Evolutionary conservation across 805 yeast genomes (phyloP), one percentile per base, ranked within the genome.

Genomic region (Candida morakotiae): DNA sequence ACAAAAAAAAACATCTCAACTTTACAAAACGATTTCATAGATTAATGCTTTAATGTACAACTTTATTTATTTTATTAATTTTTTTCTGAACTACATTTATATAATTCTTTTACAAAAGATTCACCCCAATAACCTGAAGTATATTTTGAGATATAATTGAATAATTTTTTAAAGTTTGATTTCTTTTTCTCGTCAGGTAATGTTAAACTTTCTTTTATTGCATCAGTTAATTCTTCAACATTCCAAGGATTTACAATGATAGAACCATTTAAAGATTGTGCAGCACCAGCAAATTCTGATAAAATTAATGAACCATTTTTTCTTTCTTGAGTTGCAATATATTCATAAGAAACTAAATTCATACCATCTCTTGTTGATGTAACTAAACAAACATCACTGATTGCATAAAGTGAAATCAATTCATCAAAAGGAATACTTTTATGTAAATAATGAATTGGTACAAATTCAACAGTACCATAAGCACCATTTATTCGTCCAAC

Each of bases 271-370:
- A 93, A 69, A 1, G 95, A 84, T 64, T 93, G 99, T 1, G 98
- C 98, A n/a, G 98, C 98, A 34, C 99, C 99, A 0, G 98, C 93
- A 64, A 93, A 93, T 64, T 93, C 99, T 28, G 95, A 83, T 44
- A 93, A 60, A 34, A 93, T 85, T 48, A 93, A 70, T 3, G 88
- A 79, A 7, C 99, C 99, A 45, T 87, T 81, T 43, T 79, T 79
- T 32, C 81, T 81, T 44, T 80, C 75, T 62, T 93, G 98, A 55
- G 98, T 91, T 1, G 98, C 97, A 51, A 93, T 87, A 61, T 93
- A 93, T 64, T 93, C 99, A 58, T 87, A 94, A 37, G 91, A 79
- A 30, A 94, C 98, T 53, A 93, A 74, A 58, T 93, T 93, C 99
- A 93, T 93, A 51, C 99, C 99, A 58, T 93, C 99, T 55, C 99